A percentile compares a stretch with the other conserved stretches of the same genome.
These are phyloP conservation scores for Solanum neorickii DNA, from an alignment of 257 asterid genomes.

Conservation along the genomic window DNA sequence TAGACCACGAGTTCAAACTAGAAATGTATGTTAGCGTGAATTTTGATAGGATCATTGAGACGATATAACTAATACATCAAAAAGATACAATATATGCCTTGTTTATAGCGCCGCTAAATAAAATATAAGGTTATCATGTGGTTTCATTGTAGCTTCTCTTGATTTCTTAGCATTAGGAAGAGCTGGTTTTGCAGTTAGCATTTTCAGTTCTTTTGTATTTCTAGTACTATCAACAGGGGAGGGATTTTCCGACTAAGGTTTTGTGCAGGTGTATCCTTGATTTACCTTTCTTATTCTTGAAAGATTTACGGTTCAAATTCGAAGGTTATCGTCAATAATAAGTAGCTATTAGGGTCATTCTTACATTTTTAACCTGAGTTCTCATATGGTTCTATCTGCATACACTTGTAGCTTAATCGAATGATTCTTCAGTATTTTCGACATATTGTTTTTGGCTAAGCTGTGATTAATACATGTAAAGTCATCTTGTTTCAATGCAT, in stretches of 20 bases:
- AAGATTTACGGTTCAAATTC: background rate
- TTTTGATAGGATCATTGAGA: no score
- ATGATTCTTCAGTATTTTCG: background rate
- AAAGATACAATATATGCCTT: no score
- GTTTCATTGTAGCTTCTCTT: constrained; percentile 67
- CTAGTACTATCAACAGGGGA: constrained; percentile 63
- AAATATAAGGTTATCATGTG: background rate
- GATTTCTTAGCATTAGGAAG: constrained; percentile 88
- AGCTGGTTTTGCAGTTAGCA: constrained; percentile 87
- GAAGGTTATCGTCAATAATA: background rate
- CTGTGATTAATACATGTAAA: background rate
- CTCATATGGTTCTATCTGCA: background rate
- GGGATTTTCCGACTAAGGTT: constrained; percentile 35
- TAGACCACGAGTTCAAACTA: no score
- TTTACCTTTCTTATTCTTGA: background rate
- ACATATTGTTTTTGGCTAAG: background rate
- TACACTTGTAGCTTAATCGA: background rate
- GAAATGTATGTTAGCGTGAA: no score
- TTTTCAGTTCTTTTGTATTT: constrained; percentile 60
- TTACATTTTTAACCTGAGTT: background rate
- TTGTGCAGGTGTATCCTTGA: background rate
- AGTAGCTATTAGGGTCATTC: background rate
- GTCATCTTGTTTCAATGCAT: background rate
- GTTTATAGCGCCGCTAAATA: no score
- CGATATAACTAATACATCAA: no score